A percentile compares a stretch with the other conserved stretches of the same genome.
Conservation (phyloP, 768 basidiomycete species). For the Serendipita indica region DNA sequence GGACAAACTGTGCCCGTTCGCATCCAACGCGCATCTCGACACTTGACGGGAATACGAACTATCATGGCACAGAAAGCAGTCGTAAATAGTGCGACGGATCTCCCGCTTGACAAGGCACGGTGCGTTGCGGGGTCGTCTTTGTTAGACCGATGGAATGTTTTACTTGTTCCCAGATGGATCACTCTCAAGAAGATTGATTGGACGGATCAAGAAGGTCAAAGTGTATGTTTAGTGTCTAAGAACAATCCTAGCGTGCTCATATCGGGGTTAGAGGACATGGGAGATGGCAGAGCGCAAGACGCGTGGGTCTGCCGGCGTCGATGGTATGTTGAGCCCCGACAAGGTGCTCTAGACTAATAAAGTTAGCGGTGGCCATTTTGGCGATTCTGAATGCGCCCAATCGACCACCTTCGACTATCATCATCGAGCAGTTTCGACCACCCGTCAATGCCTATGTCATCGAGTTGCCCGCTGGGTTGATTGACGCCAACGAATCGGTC, state of each 20-base stretch:
- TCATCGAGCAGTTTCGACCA: conserved; percentile 88
- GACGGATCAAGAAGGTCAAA: conserved; percentile 57
- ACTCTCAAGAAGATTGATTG: conserved; percentile 70
- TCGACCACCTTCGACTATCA: conserved; percentile 57
- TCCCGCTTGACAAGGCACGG: conserved; percentile 19
- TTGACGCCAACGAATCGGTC: conserved; percentile 73
- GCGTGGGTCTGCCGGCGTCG: conserved; percentile 53
- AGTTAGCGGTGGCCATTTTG: conserved; percentile 67
- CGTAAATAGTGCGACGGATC: conserved; percentile 16
- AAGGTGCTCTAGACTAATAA: neutral
- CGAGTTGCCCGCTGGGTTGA: conserved; percentile 52
- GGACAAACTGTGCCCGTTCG: neutral
- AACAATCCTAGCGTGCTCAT: neutral
- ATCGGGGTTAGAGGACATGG: conserved; percentile 51
- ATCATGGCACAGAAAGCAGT: neutral
- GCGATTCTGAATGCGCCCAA: conserved; percentile 59
- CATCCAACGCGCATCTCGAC: neutral
- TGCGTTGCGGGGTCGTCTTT: neutral
- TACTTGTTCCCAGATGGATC: conserved; percentile 48
- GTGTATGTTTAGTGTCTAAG: conserved; percentile 30
- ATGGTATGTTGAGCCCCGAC: conserved; percentile 36
- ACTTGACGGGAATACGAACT: neutral
- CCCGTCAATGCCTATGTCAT: conserved; percentile 65
- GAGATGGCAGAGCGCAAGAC: conserved; percentile 79
- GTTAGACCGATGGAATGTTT: neutral